A percentile compares a stretch with the other conserved stretches of the same genome.
phyloP scores from a whole-genome alignment of 2,329 filamentous ascomycete genomes.

The Colletotrichum musae region DNA sequence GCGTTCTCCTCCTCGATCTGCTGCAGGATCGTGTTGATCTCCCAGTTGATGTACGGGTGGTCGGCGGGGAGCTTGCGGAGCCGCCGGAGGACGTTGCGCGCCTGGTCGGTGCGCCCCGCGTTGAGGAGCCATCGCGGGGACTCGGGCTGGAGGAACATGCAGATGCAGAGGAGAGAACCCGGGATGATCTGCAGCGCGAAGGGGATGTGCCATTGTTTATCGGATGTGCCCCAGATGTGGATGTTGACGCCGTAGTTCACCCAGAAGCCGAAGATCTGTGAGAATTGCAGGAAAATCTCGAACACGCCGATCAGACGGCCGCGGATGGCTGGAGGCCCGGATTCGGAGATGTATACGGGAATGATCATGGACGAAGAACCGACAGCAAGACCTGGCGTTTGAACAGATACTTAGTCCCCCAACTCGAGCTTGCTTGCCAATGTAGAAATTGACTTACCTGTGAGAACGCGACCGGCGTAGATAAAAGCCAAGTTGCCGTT shows the following conservation, averaged over 20 bases:
- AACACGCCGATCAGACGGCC: constrained; percentile 65
- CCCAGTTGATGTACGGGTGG: constrained; percentile 58
- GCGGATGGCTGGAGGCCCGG: constrained; percentile 65
- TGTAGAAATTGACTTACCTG: constrained; percentile 55
- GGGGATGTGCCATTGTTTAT: constrained; percentile 58
- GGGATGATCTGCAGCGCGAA: constrained; percentile 59
- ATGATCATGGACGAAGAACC: constrained; percentile 66
- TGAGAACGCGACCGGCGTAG: constrained; percentile 67
- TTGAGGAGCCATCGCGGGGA: constrained; percentile 53
- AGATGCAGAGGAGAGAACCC: constrained; percentile 51
- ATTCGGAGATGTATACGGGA: constrained; percentile 72
- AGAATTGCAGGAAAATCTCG: constrained; percentile 65
- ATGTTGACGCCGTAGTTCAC: constrained; percentile 50
- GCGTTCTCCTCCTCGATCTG: constrained; percentile 68
- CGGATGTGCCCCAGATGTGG: constrained; percentile 36
- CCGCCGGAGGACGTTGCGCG: constrained; percentile 54
- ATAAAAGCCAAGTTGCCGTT: constrained; percentile 67
- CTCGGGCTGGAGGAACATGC: constrained; percentile 54
- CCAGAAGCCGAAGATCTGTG: constrained; percentile 63
- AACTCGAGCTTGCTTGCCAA: too few relatives aligned
- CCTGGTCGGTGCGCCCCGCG: constrained; percentile 55
- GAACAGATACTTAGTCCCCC: constrained; percentile 51
- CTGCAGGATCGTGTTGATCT: constrained; percentile 66
- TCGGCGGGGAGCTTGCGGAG: constrained; percentile 53
- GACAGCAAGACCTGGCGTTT: constrained; percentile 62